Conservation (phyloP, 768 basidiomycete species). For the Auriscalpium vulgare region DNA sequence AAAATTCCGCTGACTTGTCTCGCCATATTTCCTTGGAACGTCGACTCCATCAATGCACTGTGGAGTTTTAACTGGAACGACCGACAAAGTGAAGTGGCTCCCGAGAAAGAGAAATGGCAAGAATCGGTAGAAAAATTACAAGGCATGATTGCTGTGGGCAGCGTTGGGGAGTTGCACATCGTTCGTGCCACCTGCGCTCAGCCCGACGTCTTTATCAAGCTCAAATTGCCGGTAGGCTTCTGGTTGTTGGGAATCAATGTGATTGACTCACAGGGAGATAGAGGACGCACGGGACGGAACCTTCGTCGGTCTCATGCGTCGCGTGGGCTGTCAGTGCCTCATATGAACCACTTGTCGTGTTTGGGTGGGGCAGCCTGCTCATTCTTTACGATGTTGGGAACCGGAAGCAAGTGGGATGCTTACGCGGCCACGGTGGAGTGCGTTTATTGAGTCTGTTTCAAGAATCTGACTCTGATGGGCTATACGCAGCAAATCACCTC, state of each 20-base stretch:
- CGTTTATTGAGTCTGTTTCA: not conserved
- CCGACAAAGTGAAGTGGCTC: too few species aligned
- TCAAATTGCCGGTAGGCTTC: too few species aligned
- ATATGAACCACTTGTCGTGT: conserved; percentile 52
- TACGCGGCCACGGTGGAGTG: conserved; percentile 31
- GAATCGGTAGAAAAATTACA: not conserved
- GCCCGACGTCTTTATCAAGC: too few species aligned
- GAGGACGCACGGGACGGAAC: too few species aligned
- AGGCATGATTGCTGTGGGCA: conserved; percentile 5
- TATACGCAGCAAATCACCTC: conserved; percentile 50
- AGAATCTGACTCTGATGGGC: not conserved
- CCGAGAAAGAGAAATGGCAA: not conserved
- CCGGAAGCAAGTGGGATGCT: conserved; percentile 33
- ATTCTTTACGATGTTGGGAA: conserved; percentile 45
- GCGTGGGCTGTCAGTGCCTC: conserved; percentile 51
- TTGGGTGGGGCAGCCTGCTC: conserved; percentile 45
- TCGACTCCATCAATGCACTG: conserved; percentile 29
- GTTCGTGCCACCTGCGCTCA: not conserved
- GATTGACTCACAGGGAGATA: too few species aligned
- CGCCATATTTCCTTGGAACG: conserved; percentile 20
- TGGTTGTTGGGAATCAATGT: too few species aligned
- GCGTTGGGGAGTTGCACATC: conserved; percentile 6
- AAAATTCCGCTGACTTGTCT: conserved; percentile 5
- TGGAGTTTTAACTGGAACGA: conserved; percentile 16
- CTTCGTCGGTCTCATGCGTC: conserved; percentile 24